Evolutionary conservation across 2,329 filamentous ascomycete species (phyloP), one percentile per base, ranked within the genome.

Genomic region (Hypoxylon sp.): DNA sequence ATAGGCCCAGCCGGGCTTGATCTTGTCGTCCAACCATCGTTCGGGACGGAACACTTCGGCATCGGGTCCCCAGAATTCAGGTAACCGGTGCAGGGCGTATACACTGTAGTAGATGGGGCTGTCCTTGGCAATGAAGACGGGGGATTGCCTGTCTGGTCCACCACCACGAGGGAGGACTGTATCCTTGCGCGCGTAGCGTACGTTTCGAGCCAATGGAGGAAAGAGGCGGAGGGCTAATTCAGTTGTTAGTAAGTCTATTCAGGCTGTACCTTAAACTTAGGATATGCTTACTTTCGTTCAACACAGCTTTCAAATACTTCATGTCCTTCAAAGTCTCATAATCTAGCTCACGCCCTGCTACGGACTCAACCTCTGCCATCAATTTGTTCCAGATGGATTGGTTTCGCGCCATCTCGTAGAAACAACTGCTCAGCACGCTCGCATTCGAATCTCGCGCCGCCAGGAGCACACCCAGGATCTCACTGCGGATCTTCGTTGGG

Each of bases 131-230:
- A 86, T 77, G 64, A 83, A 83, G 19, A 87, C 73, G 0, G 84
- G 84, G 0, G 77, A 75, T 23, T 71, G 75, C 45, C 81, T 79
- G 58, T 83, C 78, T 1, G 78, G 73, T 0, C 85, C 84, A 51
- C 84, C 84, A 36, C 84, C 85, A 2, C 75, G 71, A 2, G 84
- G 84, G 0, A 86, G 76, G 0, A 80, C 78, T 1, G 84, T 85
- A 72, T 70, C 61, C 21, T 36, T 55, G 30, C 9, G 23, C 2
- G 48, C 46, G 25, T 34, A 51, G 7, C 57, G 57, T 2, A 60
- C 57, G 13, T 51, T 60, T 19, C 48, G 38, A 4, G 48, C 23
- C 17, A 51, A 13, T 25, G 48, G 48, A 13, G 57, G 57, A 36
- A 28, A 60, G 3, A 60, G 57, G 3, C 57, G 57, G 1, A 52